A percentile compares a stretch with the other conserved stretches of the same genome.
These are phyloP conservation scores for Pseudonectria foliicola DNA, from an alignment of 2,329 filamentous ascomycete genomes.

Conservation along the genomic window DNA sequence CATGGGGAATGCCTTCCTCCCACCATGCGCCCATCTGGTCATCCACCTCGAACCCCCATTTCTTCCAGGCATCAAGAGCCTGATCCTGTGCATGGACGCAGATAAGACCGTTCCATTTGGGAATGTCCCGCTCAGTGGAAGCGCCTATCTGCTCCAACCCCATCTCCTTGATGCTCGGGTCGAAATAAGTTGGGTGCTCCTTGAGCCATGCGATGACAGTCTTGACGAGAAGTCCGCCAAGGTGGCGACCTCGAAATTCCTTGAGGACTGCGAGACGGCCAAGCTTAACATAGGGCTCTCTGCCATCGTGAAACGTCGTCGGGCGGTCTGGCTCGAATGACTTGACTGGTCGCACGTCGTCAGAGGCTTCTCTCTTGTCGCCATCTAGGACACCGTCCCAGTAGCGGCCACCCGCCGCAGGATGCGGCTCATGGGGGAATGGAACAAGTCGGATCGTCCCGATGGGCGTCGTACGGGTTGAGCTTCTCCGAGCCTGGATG, in stretches of 20 bases:
- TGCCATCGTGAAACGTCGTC: constrained; percentile 49
- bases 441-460: constrained; percentile 76
- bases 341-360: constrained; percentile 5
- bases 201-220: constrained; percentile 62
- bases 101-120: constrained; percentile 66
- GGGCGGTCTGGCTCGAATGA: constrained; percentile 31
- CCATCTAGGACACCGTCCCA: constrained; percentile 34
- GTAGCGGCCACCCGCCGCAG: constrained; percentile 42
- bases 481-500: constrained; percentile 35
- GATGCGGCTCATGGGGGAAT: constrained; percentile 66
- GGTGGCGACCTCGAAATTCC: constrained; percentile 56
- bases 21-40: constrained; percentile 67
- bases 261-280: constrained; percentile 67
- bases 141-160: constrained; percentile 38
- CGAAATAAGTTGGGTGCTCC: constrained; percentile 50
- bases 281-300: constrained; percentile 75
- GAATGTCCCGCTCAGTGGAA: constrained; percentile 33
- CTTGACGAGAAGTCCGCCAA: constrained; percentile 61
- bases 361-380: constrained; percentile 6
- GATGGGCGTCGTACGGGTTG: constrained; percentile 45
- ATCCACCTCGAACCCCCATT: constrained; percentile 68
- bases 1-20: constrained; percentile 78
- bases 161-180: constrained; percentile 38
- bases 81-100: constrained; percentile 72
- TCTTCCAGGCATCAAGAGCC: constrained; percentile 58